Conservation (phyloP, 140 eudicot species). For the Anethum foeniculum region DNA sequence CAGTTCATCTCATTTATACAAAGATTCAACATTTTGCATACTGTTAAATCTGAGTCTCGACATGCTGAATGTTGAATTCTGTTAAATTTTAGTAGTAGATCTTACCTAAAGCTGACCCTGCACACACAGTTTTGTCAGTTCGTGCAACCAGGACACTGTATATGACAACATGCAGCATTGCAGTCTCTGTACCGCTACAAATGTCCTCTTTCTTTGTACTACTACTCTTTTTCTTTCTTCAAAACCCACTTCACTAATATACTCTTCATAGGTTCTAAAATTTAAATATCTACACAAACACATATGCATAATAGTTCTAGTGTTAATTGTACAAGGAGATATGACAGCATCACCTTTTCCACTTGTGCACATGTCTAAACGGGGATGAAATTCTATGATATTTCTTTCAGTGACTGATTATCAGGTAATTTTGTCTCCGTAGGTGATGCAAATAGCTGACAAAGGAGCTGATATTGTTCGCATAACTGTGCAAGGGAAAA, state of each 20-base stretch:
- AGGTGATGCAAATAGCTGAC: constrained; percentile 97
- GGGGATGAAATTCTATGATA: not conserved
- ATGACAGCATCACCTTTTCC: not conserved
- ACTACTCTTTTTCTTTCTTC: not conserved
- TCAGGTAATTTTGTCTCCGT: constrained; percentile 15
- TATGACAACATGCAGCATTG: not conserved
- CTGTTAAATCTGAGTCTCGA: not conserved
- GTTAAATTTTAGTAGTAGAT: not conserved
- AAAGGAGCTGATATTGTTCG: constrained; percentile 94
- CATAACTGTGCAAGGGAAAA: constrained; percentile 86
- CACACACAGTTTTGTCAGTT: not conserved
- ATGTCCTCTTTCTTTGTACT: not conserved
- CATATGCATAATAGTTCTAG: not conserved
- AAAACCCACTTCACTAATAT: not conserved
- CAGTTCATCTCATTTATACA: not conserved
- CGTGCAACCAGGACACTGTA: not conserved
- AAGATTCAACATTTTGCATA: not conserved
- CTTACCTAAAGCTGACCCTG: not conserved
- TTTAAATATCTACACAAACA: not conserved
- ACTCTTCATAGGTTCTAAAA: not conserved
- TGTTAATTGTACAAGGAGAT: not conserved
- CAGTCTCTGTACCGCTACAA: not conserved
- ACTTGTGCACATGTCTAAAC: constrained; percentile 5
- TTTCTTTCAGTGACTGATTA: constrained; percentile 10
- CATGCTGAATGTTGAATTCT: not conserved